These are phyloP conservation scores for Wickerhamomyces bovis DNA, from an alignment of 805 yeast genomes.

Conservation along the genomic window DNA sequence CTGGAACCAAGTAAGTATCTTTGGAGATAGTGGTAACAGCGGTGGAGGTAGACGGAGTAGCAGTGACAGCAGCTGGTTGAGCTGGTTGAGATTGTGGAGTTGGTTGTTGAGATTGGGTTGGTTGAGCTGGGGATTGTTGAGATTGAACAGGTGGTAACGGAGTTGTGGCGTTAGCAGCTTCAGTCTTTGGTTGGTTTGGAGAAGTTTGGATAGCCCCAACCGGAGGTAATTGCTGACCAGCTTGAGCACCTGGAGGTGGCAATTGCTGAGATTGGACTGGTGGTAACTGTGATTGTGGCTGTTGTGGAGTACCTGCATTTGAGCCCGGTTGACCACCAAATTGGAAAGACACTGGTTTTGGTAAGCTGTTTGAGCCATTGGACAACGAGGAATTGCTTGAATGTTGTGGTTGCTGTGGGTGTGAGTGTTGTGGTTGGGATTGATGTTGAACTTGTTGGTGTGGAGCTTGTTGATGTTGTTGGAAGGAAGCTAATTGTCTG, in stretches of 20 bases:
- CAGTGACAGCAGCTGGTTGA: slow-evolving; percentile 12
- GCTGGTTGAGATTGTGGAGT: slow-evolving; percentile 17
- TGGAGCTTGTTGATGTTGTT: slow-evolving; percentile 38
- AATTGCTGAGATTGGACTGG: slow-evolving; percentile 28
- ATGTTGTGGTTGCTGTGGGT: slow-evolving; percentile 21
- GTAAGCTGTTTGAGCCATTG: slow-evolving; percentile 21
- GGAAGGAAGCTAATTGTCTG: slow-evolving; percentile 41
- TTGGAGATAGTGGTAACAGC: slow-evolving; percentile 21
- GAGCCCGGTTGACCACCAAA: slow-evolving; percentile 7
- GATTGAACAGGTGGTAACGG: slow-evolving; percentile 16
- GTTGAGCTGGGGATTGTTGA: slow-evolving; percentile 22
- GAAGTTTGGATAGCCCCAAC: slow-evolving; percentile 13
- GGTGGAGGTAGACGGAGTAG: slow-evolving; percentile 5
- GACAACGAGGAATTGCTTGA: slow-evolving; percentile 15
- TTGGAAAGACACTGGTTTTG: slow-evolving; percentile 18
- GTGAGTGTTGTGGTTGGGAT: slow-evolving; percentile 4
- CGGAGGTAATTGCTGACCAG: slow-evolving; percentile 23
- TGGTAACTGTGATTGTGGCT: slow-evolving; percentile 28
- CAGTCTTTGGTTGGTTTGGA: slow-evolving; percentile 29
- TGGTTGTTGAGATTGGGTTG: slow-evolving; percentile 16
- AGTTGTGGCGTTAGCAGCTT: slow-evolving; percentile 13
- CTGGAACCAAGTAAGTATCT: slow-evolving; percentile 31
- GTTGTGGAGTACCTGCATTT: slow-evolving; percentile 25
- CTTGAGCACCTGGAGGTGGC: slow-evolving; percentile 20
- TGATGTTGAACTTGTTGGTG: slow-evolving; percentile 20